Evolutionary conservation across 495 filamentous ascomycete species (phyloP).

Genomic region (Parathielavia appendiculata): DNA sequence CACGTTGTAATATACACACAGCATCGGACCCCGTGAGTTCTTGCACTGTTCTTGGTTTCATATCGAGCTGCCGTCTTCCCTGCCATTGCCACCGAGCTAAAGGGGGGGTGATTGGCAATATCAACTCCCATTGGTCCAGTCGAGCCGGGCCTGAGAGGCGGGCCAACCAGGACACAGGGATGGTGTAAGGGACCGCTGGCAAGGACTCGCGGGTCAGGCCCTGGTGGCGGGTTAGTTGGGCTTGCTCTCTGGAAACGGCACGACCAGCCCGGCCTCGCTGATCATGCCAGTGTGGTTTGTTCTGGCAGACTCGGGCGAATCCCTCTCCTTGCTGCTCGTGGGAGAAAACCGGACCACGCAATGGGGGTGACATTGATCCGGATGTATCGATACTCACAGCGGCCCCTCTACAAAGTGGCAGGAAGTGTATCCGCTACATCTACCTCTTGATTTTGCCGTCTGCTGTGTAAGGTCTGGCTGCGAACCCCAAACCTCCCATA

Average conservation of each 20-base stretch:
- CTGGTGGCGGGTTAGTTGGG: conserved; percentile 2
- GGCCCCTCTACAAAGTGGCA: not conserved
- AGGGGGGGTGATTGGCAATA: not conserved
- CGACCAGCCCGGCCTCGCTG: conserved; percentile 15
- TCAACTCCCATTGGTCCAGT: conserved; percentile 16
- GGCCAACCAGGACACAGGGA: conserved; percentile 18
- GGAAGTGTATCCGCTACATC: not conserved
- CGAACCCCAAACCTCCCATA: conserved; percentile 9
- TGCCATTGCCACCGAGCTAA: not conserved
- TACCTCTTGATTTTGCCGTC: not conserved
- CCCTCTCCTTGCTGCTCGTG: not conserved
- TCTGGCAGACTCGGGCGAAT: conserved; percentile 5
- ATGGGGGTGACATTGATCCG: not conserved
- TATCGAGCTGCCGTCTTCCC: conserved; percentile 6
- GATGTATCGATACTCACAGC: conserved; percentile 2
- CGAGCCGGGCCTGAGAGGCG: not conserved
- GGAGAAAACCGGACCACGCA: conserved; percentile 4
- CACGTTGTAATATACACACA: not conserved
- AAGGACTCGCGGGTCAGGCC: conserved; percentile 6
- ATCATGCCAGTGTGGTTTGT: conserved; percentile 16
- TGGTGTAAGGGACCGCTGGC: conserved; percentile 12
- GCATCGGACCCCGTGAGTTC: not conserved
- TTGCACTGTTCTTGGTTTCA: not conserved
- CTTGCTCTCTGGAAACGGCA: conserved; percentile 12
- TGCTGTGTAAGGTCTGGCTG: not conserved